Percentiles rank a stretch among this genome's conserved stretches.
Conservation (phyloP, 2,329 filamentous ascomycete genomes). For the Orbilia oligospora region DNA sequence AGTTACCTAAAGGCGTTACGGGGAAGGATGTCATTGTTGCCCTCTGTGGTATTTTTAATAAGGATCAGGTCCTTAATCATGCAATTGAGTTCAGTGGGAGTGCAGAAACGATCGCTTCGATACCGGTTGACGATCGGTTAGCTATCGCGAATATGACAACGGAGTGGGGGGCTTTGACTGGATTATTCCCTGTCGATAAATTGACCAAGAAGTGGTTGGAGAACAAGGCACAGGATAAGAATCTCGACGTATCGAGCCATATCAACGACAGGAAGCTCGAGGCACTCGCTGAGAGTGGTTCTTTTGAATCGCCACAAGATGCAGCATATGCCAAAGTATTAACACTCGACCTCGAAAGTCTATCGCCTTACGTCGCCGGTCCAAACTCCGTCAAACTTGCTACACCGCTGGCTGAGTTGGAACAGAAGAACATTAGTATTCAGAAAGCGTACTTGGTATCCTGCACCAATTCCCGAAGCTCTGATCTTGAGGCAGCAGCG, state of each 20-base stretch:
- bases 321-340: slow-evolving; percentile 87
- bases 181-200: slow-evolving; percentile 84
- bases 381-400: slow-evolving; percentile 93
- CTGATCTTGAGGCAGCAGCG: slow-evolving; percentile 85
- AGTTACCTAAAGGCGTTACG: slow-evolving; percentile 82
- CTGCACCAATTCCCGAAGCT: slow-evolving; percentile 88
- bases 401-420: slow-evolving; percentile 81
- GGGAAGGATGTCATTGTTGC: slow-evolving; percentile 96
- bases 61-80: slow-evolving; percentile 91
- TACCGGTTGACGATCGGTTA: slow-evolving; percentile 80
- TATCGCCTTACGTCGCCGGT: slow-evolving; percentile 86
- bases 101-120: slow-evolving; percentile 80
- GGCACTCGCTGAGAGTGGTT: slow-evolving; percentile 69
- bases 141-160: slow-evolving; percentile 86
- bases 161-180: slow-evolving; percentile 82
- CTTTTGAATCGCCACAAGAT: slow-evolving; percentile 80
- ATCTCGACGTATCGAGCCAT: slow-evolving; percentile 64
- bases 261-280: slow-evolving; percentile 73
- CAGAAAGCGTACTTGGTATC: slow-evolving; percentile 89
- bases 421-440: slow-evolving; percentile 80
- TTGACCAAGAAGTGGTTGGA: slow-evolving; percentile 81
- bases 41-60: slow-evolving; percentile 86
- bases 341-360: slow-evolving; percentile 83
- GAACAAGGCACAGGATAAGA: slow-evolving; percentile 76
- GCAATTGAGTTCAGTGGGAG: slow-evolving; percentile 88